Evolutionary conservation across 169 alveolate genomes (phyloP), one percentile per base, ranked within the genome.

Genomic region (Eimeria tenella): DNA sequence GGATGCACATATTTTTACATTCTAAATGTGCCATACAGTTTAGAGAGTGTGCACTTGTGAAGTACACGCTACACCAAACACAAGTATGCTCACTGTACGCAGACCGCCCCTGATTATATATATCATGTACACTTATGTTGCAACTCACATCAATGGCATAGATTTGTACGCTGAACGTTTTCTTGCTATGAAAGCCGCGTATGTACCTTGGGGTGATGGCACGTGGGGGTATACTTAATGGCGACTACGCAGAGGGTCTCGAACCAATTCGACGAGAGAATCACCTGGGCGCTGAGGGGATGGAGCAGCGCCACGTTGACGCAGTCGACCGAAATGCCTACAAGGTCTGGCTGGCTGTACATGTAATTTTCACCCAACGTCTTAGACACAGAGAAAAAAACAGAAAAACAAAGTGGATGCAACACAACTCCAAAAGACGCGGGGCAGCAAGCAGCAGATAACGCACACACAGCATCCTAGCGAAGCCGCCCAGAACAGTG

Each of bases 181-280:
- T 31, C 2, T 31, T 31, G 42, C 42, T 31, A 31, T 31, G 42
- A 31, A 31, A 31, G 42, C 42, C 42, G 42, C 42, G 42, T 31
- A 31, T 0, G 42, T n/a, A 91, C 95, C 95, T 91, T 91, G 68
- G 95, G 95, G 62, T 91, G 95, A 65, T 82, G 82, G 84, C 95
- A 91, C 8, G 90, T 91, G 17, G 95, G 95, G 1, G 95, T 84
- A 75, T 52, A 49, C 49, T 79, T 90, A 50, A 91, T 73, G 62
- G 74, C 95, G 4, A 83, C 86, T 3, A 55, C 82, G 52, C 65
- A 52, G 81, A 91, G 91, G 63, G 68, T 11, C 6, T 53, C 75
- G 56, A 91, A 91, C 95, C 95, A 91, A 31, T 50, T 17, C 19
- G 56, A 42, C 23, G 60, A 8, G 52, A 31, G 62, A 49, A 56